A percentile compares a stretch with the other conserved stretches of the same genome.
phyloP scores from a whole-genome alignment of 2,329 filamentous ascomycete species.

The Microdochium trichocladiopsis region DNA sequence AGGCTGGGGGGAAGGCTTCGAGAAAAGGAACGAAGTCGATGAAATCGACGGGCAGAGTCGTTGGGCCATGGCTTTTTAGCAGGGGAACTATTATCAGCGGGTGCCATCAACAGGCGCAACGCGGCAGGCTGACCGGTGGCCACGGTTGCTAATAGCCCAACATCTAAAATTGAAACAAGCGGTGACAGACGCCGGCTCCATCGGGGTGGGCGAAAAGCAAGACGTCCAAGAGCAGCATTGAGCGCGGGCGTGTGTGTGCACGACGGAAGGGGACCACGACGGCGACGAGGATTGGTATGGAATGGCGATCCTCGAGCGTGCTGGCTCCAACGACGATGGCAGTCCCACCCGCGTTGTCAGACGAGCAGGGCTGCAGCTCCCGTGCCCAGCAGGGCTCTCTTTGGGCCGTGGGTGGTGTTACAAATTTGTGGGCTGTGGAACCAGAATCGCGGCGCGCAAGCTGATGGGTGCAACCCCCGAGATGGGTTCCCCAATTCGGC shows the following conservation, averaged over 20 bases:
- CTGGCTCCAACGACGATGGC: background rate
- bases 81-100: background rate
- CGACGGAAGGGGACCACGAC: background rate
- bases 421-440: background rate
- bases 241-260: background rate
- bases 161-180: background rate
- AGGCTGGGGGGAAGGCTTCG: background rate
- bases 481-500: background rate
- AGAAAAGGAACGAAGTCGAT: background rate
- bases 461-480: background rate
- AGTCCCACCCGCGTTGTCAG: background rate
- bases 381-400: too few relatives aligned
- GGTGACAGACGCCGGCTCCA: background rate
- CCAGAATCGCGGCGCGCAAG: background rate
- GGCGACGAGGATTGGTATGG: background rate
- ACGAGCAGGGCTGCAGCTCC: background rate
- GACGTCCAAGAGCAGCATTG: background rate
- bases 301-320: background rate
- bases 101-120: background rate
- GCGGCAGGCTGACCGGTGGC: background rate
- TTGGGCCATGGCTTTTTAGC: background rate
- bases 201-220: background rate
- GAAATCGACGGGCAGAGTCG: background rate
- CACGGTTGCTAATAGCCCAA: background rate
- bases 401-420: too few relatives aligned